A percentile compares a stretch with the other conserved stretches of the same genome.
Conservation (phyloP, 2,329 filamentous ascomycete genomes). For the Pestalotiopsis sp. region DNA sequence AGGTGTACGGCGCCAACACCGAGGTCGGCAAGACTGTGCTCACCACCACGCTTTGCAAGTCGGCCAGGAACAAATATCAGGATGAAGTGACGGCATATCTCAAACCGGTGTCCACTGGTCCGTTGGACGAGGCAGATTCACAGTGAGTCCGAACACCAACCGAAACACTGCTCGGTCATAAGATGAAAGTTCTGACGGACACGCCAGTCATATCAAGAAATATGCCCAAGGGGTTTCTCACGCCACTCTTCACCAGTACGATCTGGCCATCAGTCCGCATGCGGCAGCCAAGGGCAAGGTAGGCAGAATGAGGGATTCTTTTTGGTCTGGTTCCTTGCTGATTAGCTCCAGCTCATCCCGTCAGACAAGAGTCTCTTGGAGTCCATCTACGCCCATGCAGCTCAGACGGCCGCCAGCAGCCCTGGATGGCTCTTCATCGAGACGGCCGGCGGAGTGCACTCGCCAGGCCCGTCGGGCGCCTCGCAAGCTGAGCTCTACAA, state of each 20-base stretch:
- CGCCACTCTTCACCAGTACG: constrained; percentile 71
- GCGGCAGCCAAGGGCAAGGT: constrained; percentile 63
- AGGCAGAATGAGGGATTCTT: constrained; percentile 14
- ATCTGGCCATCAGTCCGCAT: constrained; percentile 77
- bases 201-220: constrained; percentile 60
- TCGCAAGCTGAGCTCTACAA: constrained; percentile 80
- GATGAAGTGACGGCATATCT: constrained; percentile 63
- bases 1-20: constrained; percentile 84
- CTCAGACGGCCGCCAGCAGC: constrained; percentile 41
- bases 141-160: background rate
- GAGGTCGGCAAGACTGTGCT: constrained; percentile 85
- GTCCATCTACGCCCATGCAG: constrained; percentile 48
- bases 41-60: constrained; percentile 71
- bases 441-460: constrained; percentile 82
- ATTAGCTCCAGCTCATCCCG: constrained; percentile 44
- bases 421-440: constrained; percentile 72
- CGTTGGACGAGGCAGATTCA: constrained; percentile 66
- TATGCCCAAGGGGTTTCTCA: constrained; percentile 54
- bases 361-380: constrained; percentile 54
- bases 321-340: no score
- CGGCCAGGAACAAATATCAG: constrained; percentile 50
- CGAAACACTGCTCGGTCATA: background rate
- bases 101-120: constrained; percentile 82
- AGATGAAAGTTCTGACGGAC: constrained; percentile 3
- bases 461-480: constrained; percentile 74